Evolutionary conservation across 108 stramenopile species (phyloP).

Genomic region (Fistulifera pelliculosa): DNA sequence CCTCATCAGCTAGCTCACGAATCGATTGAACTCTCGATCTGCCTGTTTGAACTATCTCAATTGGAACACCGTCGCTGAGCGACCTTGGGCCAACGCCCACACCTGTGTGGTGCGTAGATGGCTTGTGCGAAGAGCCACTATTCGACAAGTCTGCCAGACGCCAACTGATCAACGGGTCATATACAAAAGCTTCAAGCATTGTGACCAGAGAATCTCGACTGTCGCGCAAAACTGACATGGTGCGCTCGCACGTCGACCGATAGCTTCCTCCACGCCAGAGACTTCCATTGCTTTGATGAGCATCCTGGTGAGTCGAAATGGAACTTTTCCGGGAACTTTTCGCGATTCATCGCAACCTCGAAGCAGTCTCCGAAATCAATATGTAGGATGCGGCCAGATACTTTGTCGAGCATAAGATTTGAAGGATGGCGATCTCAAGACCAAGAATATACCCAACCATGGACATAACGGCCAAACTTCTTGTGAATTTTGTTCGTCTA

Average conservation of each 20-base stretch:
- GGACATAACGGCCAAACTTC: constrained; percentile 98
- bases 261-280: constrained; percentile 96
- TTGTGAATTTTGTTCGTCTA: constrained; percentile 90
- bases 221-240: constrained; percentile 92
- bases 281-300: constrained; percentile 99
- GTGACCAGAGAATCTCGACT: constrained; percentile 94
- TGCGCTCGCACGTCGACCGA: constrained; percentile 91
- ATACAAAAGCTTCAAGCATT: constrained; percentile 99
- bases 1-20: constrained; percentile 18
- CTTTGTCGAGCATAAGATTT: constrained; percentile 86
- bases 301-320: constrained; percentile 99
- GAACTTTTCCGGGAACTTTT: constrained; percentile 98
- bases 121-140: constrained; percentile 4
- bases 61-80: constrained; percentile 14
- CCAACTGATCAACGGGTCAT: constrained; percentile 99
- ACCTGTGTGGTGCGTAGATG: background rate
- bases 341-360: constrained; percentile 98
- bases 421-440: constrained; percentile 88
- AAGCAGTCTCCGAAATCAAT: constrained; percentile 94
- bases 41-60: constrained; percentile 11
- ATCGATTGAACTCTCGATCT: constrained; percentile 13
- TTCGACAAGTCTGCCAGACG: constrained; percentile 65
- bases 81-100: background rate
- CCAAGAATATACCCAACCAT: constrained; percentile 98
- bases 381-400: constrained; percentile 91